These are phyloP conservation scores for Rhodotorula diobovata DNA, from an alignment of 768 basidiomycete species.

Conservation along the genomic window DNA sequence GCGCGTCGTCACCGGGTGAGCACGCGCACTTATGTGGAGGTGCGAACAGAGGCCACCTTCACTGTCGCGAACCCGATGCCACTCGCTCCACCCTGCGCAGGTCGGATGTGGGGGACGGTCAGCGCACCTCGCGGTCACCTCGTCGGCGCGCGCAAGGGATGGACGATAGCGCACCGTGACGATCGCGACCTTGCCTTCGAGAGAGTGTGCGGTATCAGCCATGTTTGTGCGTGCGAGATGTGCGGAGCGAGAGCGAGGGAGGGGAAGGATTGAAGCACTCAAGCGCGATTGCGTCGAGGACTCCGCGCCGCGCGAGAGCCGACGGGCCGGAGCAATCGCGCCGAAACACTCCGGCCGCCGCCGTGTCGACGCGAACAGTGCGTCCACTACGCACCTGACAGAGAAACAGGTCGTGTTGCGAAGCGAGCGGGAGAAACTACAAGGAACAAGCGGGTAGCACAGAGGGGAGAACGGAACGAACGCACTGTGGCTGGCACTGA, in stretches of 20 bases:
- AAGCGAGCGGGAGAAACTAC: not conserved
- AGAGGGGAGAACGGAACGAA: not conserved
- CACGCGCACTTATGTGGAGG: no score
- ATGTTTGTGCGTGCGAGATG: not conserved
- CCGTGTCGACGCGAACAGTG: no score
- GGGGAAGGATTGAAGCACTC: not conserved
- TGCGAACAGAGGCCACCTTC: not conserved
- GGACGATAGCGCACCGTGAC: not conserved
- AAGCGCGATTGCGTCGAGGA: not conserved
- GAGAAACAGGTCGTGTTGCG: not conserved
- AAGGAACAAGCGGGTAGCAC: not conserved
- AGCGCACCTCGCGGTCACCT: not conserved
- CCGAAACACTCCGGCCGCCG: no score
- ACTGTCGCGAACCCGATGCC: constrained; percentile 13
- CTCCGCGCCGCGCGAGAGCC: not conserved
- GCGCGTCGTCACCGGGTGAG: no score
- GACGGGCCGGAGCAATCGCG: not conserved
- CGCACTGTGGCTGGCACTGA: no score
- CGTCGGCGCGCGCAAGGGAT: no score
- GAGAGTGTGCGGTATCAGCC: not conserved
- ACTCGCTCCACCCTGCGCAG: not conserved
- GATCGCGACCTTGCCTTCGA: constrained; percentile 7
- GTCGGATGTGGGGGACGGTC: not conserved
- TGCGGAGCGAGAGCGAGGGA: not conserved
- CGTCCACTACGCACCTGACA: not conserved